Base-by-base conservation (phyloP, 1,284 basidiomycete species). In the Exsudoporus floridanus region DNA sequence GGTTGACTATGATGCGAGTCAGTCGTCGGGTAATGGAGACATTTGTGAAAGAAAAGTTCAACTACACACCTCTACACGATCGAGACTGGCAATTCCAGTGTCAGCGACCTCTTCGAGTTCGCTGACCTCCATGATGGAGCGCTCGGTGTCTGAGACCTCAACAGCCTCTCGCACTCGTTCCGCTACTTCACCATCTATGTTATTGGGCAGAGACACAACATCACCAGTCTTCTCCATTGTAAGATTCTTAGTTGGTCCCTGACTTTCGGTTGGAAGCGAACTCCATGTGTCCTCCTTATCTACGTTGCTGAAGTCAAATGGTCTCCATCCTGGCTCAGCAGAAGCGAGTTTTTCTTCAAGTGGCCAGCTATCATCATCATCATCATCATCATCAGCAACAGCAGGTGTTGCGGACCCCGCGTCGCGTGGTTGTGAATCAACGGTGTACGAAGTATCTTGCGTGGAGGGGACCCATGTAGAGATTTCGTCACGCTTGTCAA, bases 301-400 rank as follows among this genome's bases (percentile, higher is more conserved):
- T 49, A 71, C 59, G 51, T 70, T 74, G 45, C 64, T 71, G 37
- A 67, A 67, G 35, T 71, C 69, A 45, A 67, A 67, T 46, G 82
- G 82, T 27, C 79, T 80, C 86, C 87, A 88, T 53, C 70, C 73
- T 52, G 73, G 69, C 52, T 79, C 73, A 8, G 72, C 75, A 28
- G 75, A 72, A 4, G 75, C 72, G 52, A 85, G 70, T 60, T 82
- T 84, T 55, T 84, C 84, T 38, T 86, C 81, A 36, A 86, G 70
- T 10, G 81, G 83, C 85, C 86, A 90, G 63, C 84, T 88, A 60
- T 88, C 85, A 44, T 87, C 83, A 31, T 83, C 83, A 30, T 83
- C 84, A 49, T 86, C 83, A 19, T 82, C 82, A 36, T 81, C 83
- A 30, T 59, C 60, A 73, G 19, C 79, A 35, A 80, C 81, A 52